phyloP scores from a whole-genome alignment of 2,329 filamentous ascomycete species.

The Sclerotiophoma versabilis region DNA sequence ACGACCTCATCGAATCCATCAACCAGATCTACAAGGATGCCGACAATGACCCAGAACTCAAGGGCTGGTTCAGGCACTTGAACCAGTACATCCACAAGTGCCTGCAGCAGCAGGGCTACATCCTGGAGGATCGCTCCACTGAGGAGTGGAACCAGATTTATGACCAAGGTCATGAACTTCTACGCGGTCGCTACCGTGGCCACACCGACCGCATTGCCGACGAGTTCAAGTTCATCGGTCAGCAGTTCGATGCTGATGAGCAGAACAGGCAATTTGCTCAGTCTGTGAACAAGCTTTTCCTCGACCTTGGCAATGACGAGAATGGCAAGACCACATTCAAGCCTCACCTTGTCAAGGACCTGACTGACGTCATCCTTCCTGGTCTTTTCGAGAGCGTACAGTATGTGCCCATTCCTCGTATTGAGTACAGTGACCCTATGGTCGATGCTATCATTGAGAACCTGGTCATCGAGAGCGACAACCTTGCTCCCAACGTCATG shows the following conservation, averaged over 20 bases:
- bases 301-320: conserved; percentile 85
- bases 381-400: conserved; percentile 81
- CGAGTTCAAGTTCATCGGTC: conserved; percentile 86
- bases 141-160: conserved; percentile 84
- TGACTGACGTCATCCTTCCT: conserved; percentile 86
- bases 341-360: conserved; percentile 87
- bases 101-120: conserved; percentile 87
- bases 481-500: conserved; percentile 90
- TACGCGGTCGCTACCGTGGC: conserved; percentile 84
- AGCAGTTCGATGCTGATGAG: conserved; percentile 87
- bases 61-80: conserved; percentile 84
- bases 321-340: conserved; percentile 89
- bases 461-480: conserved; percentile 92
- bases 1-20: conserved; percentile 85
- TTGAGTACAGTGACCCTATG: conserved; percentile 86
- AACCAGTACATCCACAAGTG: conserved; percentile 81
- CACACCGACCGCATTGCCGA: conserved; percentile 88
- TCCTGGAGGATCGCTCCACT: conserved; percentile 81
- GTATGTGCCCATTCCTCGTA: conserved; percentile 91
- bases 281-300: conserved; percentile 84
- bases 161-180: conserved; percentile 83
- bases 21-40: conserved; percentile 86
- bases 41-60: conserved; percentile 84
- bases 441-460: conserved; percentile 94
- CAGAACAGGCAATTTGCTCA: conserved; percentile 83